Conservation (phyloP, 345 rosid species). For the Rubroshorea leprosula region DNA sequence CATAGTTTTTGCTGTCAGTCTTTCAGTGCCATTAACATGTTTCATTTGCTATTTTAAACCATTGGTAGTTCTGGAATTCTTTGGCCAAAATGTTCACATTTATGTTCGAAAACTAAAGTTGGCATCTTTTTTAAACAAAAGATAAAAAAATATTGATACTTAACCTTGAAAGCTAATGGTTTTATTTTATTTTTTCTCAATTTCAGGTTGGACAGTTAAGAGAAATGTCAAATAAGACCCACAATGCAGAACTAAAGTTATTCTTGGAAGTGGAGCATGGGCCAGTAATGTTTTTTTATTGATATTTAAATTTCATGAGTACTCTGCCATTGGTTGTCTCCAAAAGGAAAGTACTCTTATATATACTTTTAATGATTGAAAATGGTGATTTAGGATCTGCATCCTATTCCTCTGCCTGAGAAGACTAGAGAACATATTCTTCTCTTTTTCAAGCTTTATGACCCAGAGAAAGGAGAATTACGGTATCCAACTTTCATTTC, state of each 20-base stretch:
- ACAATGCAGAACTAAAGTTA: conserved; percentile 76
- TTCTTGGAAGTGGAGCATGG: conserved; percentile 87
- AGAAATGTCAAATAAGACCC: conserved; percentile 71
- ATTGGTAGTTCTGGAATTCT: too few species aligned
- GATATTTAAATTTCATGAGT: too few species aligned
- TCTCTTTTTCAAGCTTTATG: conserved; percentile 89
- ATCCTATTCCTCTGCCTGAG: conserved; percentile 54
- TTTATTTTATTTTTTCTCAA: not conserved
- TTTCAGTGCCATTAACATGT: too few species aligned
- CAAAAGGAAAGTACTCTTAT: too few species aligned
- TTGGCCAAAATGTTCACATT: too few species aligned
- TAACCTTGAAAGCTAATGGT: not conserved
- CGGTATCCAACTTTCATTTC: conserved; percentile 45
- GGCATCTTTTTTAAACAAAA: too few species aligned
- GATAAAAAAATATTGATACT: too few species aligned
- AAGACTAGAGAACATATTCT: conserved; percentile 74
- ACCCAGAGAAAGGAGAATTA: conserved; percentile 69
- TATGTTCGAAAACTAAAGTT: too few species aligned
- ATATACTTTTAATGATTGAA: not conserved
- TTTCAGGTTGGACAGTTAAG: conserved; percentile 87
- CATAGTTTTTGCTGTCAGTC: too few species aligned
- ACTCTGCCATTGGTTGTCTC: not conserved
- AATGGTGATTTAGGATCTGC: conserved; percentile 54
- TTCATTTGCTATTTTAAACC: too few species aligned
- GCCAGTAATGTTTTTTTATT: conserved; percentile 45